Percentiles rank a stretch among this genome's conserved stretches.
Conservation (phyloP, 305 asterid species). For the Fraxinus albicans region DNA sequence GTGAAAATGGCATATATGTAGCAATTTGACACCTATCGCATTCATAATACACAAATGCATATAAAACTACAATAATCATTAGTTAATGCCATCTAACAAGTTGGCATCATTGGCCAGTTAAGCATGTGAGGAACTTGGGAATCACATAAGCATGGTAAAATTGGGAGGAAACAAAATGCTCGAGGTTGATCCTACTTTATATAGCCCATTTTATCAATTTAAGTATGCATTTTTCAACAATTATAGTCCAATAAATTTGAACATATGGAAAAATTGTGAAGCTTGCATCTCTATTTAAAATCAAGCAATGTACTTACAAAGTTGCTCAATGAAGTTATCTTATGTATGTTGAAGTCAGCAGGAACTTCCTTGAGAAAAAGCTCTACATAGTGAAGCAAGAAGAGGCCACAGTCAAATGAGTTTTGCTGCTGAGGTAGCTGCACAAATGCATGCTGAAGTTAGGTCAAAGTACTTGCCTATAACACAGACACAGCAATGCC, state of each 20-base stretch:
- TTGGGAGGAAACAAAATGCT: not conserved
- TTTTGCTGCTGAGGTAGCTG: conserved; percentile 4
- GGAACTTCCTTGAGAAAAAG: conserved; percentile 1
- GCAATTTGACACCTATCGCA: not conserved
- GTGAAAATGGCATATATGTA: not conserved
- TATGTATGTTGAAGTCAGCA: not conserved
- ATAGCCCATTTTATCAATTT: not conserved
- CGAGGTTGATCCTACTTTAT: not conserved
- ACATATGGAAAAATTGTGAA: conserved; percentile 7
- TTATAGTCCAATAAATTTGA: not conserved
- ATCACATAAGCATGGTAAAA: not conserved
- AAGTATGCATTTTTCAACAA: not conserved
- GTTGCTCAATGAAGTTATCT: not conserved
- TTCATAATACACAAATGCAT: not conserved
- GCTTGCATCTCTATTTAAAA: conserved; percentile 19
- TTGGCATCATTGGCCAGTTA: not conserved
- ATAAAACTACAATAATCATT: not conserved
- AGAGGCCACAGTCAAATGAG: not conserved
- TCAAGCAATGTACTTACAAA: conserved; percentile 4
- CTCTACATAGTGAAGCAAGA: not conserved
- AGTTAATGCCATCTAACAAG: not conserved
- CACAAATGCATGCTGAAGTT: conserved; percentile 11
- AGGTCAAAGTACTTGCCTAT: not conserved
- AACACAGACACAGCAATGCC: not conserved
- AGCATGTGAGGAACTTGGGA: not conserved